Conservation (phyloP, 805 yeast species). For the Ogataea pilisensis region DNA sequence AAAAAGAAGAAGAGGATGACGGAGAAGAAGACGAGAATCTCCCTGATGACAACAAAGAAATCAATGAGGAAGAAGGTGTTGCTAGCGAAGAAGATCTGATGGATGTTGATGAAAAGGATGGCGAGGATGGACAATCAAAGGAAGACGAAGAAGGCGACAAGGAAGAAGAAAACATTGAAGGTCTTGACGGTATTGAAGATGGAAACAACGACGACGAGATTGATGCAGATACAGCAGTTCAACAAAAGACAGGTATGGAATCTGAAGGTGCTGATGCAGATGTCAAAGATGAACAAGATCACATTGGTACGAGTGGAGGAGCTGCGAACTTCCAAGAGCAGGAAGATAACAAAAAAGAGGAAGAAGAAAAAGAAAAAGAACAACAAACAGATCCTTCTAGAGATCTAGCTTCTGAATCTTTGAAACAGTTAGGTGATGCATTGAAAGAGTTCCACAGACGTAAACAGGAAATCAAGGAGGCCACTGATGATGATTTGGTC, state of each 20-base stretch:
- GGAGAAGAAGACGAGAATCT: slow-evolving; percentile 22
- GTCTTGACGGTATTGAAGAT: slow-evolving; percentile 28
- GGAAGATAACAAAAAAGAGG: slow-evolving; percentile 37
- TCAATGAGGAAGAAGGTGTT: slow-evolving; percentile 28
- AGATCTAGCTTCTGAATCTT: slow-evolving; percentile 67
- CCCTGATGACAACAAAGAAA: slow-evolving; percentile 17
- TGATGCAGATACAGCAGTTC: slow-evolving; percentile 32
- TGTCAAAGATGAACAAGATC: slow-evolving; percentile 44
- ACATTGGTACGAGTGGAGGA: slow-evolving; percentile 64
- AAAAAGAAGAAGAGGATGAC: slow-evolving; percentile 23
- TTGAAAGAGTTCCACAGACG: slow-evolving; percentile 89
- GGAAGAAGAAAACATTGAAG: slow-evolving; percentile 28
- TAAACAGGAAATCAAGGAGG: slow-evolving; percentile 79
- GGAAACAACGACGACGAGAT: slow-evolving; percentile 32
- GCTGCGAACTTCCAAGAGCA: slow-evolving; percentile 35
- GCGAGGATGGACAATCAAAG: slow-evolving; percentile 22
- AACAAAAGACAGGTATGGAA: slow-evolving; percentile 31
- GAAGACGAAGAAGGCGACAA: slow-evolving; percentile 31
- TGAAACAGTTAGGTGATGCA: slow-evolving; percentile 88
- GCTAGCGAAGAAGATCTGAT: slow-evolving; percentile 30
- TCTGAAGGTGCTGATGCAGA: slow-evolving; percentile 36
- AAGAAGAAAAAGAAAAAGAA: slow-evolving; percentile 37
- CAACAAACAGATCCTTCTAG: slow-evolving; percentile 54
- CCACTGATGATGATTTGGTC: slow-evolving; percentile 47
- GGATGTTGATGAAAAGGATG: slow-evolving; percentile 21